Base-by-base conservation (phyloP, 1,284 basidiomycete genomes). In the Microbotryomycetes sp. region DNA sequence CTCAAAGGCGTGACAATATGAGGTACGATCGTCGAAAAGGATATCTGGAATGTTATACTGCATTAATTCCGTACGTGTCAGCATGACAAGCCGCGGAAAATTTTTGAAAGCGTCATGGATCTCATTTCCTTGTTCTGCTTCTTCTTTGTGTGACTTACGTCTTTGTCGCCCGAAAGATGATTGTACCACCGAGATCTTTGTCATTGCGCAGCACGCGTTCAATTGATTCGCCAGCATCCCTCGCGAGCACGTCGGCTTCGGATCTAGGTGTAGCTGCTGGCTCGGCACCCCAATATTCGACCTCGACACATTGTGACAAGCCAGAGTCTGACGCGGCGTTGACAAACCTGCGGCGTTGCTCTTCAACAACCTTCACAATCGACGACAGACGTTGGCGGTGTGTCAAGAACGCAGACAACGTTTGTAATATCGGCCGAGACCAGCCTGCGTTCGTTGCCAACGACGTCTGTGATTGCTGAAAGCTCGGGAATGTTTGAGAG, bases 31-130 rank as follows among this genome's bases (percentile, higher is more conserved):
- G 50, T 45, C 7, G 61, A 60, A 28, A 60, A 49, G n/a, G 54
- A 29, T 21, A 66, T 30, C 27, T 63, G 61, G 48, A 61, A 65
- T 15, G 57, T n/a, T 29, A 50, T 49, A 26, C 64, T 68, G 50
- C n/a, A 24, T 16, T 48, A 45, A 11, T n/a, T 4, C 2, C 11
- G 30, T 49, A 24, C 6, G 28, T 16, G n/a, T 50, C n/a, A 47
- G 49, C 23, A 15, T 21, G 2, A 2, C 21, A 4, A 24, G 5
- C 2, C 26, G 26, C n/a, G 23, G n/a, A 6, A 13, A 11, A 48
- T 11, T 35, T 1, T 18, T 23, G 16, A 13, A 3, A 35, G n/a
- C 6, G n/a, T n/a, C n/a, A n/a, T n/a, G n/a, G n/a, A n/a, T n/a
- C n/a, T n/a, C n/a, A n/a, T n/a, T n/a, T n/a, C n/a, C n/a, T n/a